Conservation (phyloP, 495 filamentous ascomycete species). For the Penicillium soppii region DNA sequence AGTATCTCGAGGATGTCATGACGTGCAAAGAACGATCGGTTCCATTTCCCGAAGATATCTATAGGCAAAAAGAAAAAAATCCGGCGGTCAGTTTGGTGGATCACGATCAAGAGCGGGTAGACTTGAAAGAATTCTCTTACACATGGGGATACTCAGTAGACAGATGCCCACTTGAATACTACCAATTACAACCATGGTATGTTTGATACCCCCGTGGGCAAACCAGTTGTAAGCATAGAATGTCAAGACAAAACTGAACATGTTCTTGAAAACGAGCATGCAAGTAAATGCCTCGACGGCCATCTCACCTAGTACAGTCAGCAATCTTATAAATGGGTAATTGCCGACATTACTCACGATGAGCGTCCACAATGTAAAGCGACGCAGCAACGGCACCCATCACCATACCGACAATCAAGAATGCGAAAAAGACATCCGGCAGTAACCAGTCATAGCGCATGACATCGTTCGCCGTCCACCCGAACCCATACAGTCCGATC, state of each 20-base stretch:
- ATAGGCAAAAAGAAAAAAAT: too few relatives aligned
- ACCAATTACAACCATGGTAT: slow-evolving; percentile 68
- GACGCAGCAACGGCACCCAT: slow-evolving; percentile 82
- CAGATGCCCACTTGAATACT: slow-evolving; percentile 77
- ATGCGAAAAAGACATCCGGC: slow-evolving; percentile 74
- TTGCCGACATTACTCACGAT: slow-evolving; percentile 58
- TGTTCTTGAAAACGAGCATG: slow-evolving; percentile 88
- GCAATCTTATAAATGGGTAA: neutral
- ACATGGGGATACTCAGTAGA: slow-evolving; percentile 74
- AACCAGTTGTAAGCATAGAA: slow-evolving; percentile 84
- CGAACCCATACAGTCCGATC: slow-evolving; percentile 82
- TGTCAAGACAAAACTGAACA: slow-evolving; percentile 86
- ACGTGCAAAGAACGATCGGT: slow-evolving; percentile 67
- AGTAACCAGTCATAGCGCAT: slow-evolving; percentile 65
- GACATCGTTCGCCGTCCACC: slow-evolving; percentile 61
- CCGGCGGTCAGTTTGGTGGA: neutral
- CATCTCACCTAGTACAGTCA: slow-evolving; percentile 60
- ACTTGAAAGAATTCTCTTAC: slow-evolving; percentile 46
- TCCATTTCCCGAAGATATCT: slow-evolving; percentile 83
- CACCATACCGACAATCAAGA: slow-evolving; percentile 84
- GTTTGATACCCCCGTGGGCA: slow-evolving; percentile 52
- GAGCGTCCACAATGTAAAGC: slow-evolving; percentile 92
- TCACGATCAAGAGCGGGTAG: neutral
- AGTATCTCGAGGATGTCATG: slow-evolving; percentile 67
- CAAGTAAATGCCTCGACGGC: slow-evolving; percentile 90